Base-by-base conservation (phyloP, 495 filamentous ascomycete species). In the Alectoria sarmentosa region DNA sequence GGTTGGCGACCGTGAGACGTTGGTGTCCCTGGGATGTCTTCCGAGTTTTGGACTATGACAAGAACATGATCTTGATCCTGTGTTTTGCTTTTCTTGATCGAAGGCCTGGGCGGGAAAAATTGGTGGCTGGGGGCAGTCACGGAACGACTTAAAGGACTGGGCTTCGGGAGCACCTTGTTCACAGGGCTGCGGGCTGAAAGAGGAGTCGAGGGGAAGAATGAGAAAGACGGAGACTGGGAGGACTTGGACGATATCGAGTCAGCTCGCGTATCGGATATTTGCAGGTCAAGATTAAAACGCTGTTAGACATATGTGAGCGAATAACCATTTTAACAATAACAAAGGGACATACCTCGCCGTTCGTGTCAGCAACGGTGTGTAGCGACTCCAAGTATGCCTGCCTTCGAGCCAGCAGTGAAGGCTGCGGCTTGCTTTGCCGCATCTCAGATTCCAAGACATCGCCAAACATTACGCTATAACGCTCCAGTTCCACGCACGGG, bases 391-490 rank as follows among this genome's bases (percentile, higher is more conserved):
- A 71, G 1, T 86, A 88, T 42, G 83, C 88, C 71, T 90, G 88
- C 48, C 89, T 80, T 69, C 88, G 80, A 69, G 84, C 81, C 58
- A 90, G 76, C 36, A 90, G 76, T 1, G 81, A 64, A 34, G 62
- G 21, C 23, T 46, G 52, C 26, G 19, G 54, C 36, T 64, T 58
- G 15, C 15, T 55, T 32, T 55, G 49, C 62, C 39, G 54, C 28
- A 26, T 1, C 28, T 78, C 78, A 49, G 77, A 75, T 61, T 81
- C 72, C 58, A 96, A 78, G 13, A 96, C 81, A 52, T 82, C 86
- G 56, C 87, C 83, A 74, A 98, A 98, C 93, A 98, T 97, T 59
- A 98, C 84, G 65, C 90, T 96, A 67, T 96, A 98, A 30, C 93
- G 80, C 71, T 96, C 93, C 80, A 98, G 80, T 60, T 90, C 79